Evolutionary conservation across 257 asterid genomes (phyloP), one percentile per base, ranked within the genome.

Genomic region (Thymus mandschuricus): DNA sequence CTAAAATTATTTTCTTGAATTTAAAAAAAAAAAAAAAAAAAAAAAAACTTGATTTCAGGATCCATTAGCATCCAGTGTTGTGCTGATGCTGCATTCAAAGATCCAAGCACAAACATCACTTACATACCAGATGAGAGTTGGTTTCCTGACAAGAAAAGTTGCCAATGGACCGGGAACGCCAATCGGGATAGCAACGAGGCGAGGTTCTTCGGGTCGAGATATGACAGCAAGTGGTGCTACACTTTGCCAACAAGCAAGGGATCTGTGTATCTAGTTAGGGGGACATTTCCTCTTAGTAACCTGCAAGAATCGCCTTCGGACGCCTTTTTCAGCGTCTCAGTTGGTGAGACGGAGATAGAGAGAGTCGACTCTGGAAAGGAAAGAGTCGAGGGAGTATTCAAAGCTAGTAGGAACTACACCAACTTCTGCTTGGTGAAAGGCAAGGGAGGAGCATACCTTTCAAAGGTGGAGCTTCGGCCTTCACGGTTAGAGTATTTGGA

Each of bases 51-150:
- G 3, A 64, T 2, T 2, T 60, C 88, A 84, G 92, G 82, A 66
- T 85, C 79, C 77, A 15, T 85, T 28, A 87, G 90, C 76, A 75
- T 87, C 46, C 72, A 79, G 38, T 81, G 87, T 52, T 85, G 92
- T 57, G 81, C 84, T 7, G 68, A 50, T 35, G 58, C 71, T 30
- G 66, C 74, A 30, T 78, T 49, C 31, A 65, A 41, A 5, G 87
- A 83, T 4, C 60, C 67, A 34, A 43, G 44, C 21, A 87, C 83
- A 8, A 73, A 48, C 30, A 81, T 83, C 66, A 63, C 65, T 38
- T 87, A 88, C 77, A 48, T 69, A 59, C 30, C 79, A 8, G 87
- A 84, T 79, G 80, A 72, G 28, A 70, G 5, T 45, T 86, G 86
- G 85, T 77, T 70, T 62, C 80, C 86, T 12, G 82, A 79, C 44